Percentiles rank a stretch among this genome's conserved stretches.
Conservation (phyloP, 2,329 filamentous ascomycete genomes). For the Hymenoscyphus scutula region DNA sequence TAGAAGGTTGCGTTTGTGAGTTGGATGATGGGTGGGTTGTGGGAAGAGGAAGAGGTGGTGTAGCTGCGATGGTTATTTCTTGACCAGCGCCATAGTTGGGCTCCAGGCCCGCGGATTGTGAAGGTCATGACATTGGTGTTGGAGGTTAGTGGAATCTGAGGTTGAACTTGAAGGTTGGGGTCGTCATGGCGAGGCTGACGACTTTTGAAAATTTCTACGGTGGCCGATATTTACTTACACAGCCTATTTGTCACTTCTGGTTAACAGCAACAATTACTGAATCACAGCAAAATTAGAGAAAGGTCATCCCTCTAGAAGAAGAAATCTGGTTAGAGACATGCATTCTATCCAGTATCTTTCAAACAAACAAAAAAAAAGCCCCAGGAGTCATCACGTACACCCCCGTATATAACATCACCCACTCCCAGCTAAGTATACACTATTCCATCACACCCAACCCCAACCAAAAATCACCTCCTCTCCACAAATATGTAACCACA, state of each 20-base stretch:
- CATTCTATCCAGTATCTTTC: slow-evolving; percentile 5
- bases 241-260: background rate
- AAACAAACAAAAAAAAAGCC: background rate
- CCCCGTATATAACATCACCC: slow-evolving; percentile 8
- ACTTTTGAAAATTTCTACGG: background rate
- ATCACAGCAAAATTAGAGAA: too few relatives aligned
- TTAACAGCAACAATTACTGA: too few relatives aligned
- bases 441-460: slow-evolving; percentile 2
- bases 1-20: slow-evolving; percentile 84
- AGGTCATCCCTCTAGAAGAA: background rate
- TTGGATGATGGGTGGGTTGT: slow-evolving; percentile 59
- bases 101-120: background rate
- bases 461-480: background rate
- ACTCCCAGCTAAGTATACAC: slow-evolving; percentile 7
- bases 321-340: background rate
- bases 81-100: background rate
- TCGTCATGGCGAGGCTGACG: background rate
- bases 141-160: background rate
- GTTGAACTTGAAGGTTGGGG: background rate
- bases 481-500: slow-evolving; percentile 4
- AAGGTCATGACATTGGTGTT: background rate
- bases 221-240: background rate
- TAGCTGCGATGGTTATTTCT: background rate
- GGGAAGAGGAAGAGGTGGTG: background rate
- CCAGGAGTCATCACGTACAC: background rate